A percentile compares a stretch with the other conserved stretches of the same genome.
These are phyloP conservation scores for Leucosporidium yakuticum DNA, from an alignment of 768 basidiomycete genomes.

Conservation along the genomic window DNA sequence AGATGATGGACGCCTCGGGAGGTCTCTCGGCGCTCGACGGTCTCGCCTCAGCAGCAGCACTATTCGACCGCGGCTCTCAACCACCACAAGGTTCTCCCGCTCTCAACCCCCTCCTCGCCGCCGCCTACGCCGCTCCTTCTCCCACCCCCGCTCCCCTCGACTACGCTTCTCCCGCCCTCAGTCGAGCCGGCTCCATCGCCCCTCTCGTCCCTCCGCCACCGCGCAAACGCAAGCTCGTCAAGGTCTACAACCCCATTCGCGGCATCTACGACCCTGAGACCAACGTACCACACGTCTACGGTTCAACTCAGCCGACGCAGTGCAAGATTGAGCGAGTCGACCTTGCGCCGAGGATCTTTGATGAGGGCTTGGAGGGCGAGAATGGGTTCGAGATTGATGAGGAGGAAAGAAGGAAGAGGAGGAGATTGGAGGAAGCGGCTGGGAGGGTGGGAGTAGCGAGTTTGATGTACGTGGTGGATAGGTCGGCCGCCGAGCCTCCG, in stretches of 20 bases:
- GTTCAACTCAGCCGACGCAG: constrained; percentile 68
- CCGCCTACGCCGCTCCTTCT: not conserved
- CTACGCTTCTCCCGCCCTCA: not conserved
- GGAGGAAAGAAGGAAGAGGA: constrained; percentile 58
- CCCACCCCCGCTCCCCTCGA: not conserved
- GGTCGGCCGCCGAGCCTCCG: not conserved
- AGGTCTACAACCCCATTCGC: constrained; percentile 47
- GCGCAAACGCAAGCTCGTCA: constrained; percentile 28
- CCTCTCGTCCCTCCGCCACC: not conserved
- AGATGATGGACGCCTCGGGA: too few relatives aligned
- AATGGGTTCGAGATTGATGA: constrained; percentile 71
- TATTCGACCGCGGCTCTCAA: not conserved
- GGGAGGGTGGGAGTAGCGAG: constrained; percentile 15
- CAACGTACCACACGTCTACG: constrained; percentile 65
- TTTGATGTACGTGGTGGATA: constrained; percentile 13
- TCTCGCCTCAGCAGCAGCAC: not conserved
- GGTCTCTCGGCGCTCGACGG: not conserved
- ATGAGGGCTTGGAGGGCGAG: constrained; percentile 70
- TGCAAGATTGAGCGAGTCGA: constrained; percentile 58
- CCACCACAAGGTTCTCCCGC: not conserved
- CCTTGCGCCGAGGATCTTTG: constrained; percentile 45
- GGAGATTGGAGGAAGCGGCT: constrained; percentile 11
- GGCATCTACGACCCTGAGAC: constrained; percentile 81
- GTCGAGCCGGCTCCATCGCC: not conserved
- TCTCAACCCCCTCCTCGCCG: not conserved